Evolutionary conservation across 1,284 basidiomycete species (phyloP), one percentile per base, ranked within the genome.

Genomic region (Bondarzewia mesenterica): DNA sequence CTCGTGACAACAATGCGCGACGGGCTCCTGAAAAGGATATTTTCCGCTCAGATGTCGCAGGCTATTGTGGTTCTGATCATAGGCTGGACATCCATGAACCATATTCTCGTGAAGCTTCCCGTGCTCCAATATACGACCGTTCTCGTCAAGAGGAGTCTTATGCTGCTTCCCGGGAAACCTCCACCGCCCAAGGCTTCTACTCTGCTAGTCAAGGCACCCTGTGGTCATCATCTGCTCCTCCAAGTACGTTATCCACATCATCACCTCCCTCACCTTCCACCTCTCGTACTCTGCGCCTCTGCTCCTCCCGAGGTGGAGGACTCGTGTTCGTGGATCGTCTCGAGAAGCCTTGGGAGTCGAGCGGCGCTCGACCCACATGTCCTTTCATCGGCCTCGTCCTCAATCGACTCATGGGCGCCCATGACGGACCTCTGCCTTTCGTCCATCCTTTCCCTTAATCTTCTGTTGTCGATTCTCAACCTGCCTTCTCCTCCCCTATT

Each of bases 241-340:
- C 72, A 67, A 85, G 83, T 86, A 86, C 82, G 82, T 86, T 86
- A 69, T 85, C 78, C 69, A 71, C 79, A 74, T 82, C 75, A 67
- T 78, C 61, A 69, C 70, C 66, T 70, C 61, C 64, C 63, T 61
- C 64, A 65, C 67, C 67, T 62, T 63, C 66, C 64, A 62, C 65
- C 60, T 61, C 60, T 58, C 63, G 66, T 68, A 58, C 57, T 47
- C n/a, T 56, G 32, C 44, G 25, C 26, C 23, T 12, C 60, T 61
- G 57, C 64, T 70, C 66, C 69, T 76, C 67, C 68, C 70, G 65
- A 67, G 72, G 73, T 66, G 73, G 70, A 74, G 67, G 69, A 65
- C 64, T 56, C 53, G 60, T 66, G 63, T 61, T 58, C 66, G 55
- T 65, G 63, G 65, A 59, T 63, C 65, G 67, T 72, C 72, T 73